These are phyloP conservation scores for Monilinia aucupariae DNA, from an alignment of 2,329 filamentous ascomycete genomes.

Conservation along the genomic window DNA sequence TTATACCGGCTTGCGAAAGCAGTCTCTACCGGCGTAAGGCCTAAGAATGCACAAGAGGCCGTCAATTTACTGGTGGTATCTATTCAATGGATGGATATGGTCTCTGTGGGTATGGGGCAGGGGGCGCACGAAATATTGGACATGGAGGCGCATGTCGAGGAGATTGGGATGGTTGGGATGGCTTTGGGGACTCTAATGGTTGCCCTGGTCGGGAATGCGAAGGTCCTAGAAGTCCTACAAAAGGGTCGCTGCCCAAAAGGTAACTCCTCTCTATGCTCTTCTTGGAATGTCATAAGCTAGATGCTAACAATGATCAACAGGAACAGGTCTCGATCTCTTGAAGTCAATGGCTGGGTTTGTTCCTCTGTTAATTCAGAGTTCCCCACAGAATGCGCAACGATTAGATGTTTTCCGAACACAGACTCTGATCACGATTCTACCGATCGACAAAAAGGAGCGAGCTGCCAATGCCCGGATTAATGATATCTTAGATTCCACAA, in stretches of 20 bases:
- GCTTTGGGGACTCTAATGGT: conserved; percentile 60
- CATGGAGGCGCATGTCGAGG: conserved; percentile 42
- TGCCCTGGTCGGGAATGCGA: conserved; percentile 54
- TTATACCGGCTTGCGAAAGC: conserved; percentile 33
- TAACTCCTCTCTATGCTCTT: neutral
- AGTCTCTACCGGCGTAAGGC: conserved; percentile 43
- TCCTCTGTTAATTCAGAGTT: conserved; percentile 50
- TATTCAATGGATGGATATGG: conserved; percentile 55
- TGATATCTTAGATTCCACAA: conserved; percentile 51
- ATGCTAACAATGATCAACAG: conserved; percentile 2
- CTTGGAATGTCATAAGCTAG: neutral
- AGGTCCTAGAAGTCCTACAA: conserved; percentile 49
- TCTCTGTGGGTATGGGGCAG: conserved; percentile 44
- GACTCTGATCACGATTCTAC: conserved; percentile 51
- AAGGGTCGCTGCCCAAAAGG: conserved; percentile 46
- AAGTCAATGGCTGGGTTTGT: conserved; percentile 50
- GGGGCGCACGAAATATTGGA: conserved; percentile 41
- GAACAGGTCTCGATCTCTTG: conserved; percentile 43
- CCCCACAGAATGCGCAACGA: conserved; percentile 45
- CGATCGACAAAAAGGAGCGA: conserved; percentile 48
- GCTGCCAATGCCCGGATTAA: conserved; percentile 48
- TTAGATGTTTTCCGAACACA: conserved; percentile 55
- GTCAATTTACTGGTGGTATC: conserved; percentile 46
- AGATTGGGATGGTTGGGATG: conserved; percentile 57
- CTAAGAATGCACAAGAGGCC: conserved; percentile 44